Evolutionary conservation across 2,329 filamentous ascomycete genomes (phyloP).

Genomic region (Colletotrichum liaoningense): DNA sequence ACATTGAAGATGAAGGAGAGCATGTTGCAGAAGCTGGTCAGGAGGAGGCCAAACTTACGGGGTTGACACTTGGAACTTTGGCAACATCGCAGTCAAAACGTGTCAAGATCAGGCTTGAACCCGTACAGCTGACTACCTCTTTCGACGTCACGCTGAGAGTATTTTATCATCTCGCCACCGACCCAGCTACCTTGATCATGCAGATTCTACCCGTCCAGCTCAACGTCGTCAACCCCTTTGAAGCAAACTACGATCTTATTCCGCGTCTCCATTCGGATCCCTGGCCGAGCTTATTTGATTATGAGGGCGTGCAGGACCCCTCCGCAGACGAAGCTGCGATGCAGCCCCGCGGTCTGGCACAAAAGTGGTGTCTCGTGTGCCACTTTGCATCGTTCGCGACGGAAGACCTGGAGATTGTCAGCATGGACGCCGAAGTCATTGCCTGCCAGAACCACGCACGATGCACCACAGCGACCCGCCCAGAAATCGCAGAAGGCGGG

Average conservation of each 20-base stretch:
- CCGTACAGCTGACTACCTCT: conserved; percentile 60
- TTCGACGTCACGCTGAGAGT: conserved; percentile 80
- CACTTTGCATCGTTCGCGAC: conserved; percentile 81
- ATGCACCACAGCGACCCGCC: conserved; percentile 60
- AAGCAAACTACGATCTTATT: conserved; percentile 89
- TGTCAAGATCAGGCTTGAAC: conserved; percentile 61
- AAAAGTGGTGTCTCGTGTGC: conserved; percentile 84
- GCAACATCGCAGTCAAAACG: conserved; percentile 54
- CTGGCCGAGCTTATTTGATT: conserved; percentile 90
- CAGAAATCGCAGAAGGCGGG: conserved; percentile 53
- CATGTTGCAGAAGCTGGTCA: conserved; percentile 45
- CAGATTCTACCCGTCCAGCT: conserved; percentile 78
- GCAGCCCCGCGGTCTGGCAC: conserved; percentile 72
- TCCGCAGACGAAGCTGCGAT: conserved; percentile 42
- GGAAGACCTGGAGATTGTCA: conserved; percentile 73
- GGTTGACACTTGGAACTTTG: conserved; percentile 60
- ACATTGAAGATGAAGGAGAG: conserved; percentile 47
- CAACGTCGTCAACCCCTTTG: conserved; percentile 84
- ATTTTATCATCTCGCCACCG: conserved; percentile 82
- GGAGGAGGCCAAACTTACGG: conserved; percentile 57
- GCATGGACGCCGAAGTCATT: conserved; percentile 71
- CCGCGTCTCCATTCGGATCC: conserved; percentile 80
- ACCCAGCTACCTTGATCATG: conserved; percentile 82
- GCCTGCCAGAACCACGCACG: conserved; percentile 71
- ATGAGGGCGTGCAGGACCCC: conserved; percentile 57